Evolutionary conservation across 1,284 basidiomycete genomes (phyloP).

Genomic region (Cutaneotrichosporon dermatis): DNA sequence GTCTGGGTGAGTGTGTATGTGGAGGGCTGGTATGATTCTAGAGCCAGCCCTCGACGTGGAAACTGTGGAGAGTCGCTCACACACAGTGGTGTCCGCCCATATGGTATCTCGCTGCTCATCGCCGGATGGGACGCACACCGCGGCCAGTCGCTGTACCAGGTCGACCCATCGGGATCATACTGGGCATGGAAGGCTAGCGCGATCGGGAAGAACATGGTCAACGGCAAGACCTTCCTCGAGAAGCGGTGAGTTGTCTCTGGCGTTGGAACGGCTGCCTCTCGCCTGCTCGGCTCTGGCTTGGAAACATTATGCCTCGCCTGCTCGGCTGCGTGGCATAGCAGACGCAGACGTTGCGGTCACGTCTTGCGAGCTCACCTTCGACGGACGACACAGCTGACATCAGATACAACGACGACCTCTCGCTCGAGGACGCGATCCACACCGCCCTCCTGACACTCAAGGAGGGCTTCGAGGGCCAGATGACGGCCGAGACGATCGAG

Average conservation of each 20-base stretch:
- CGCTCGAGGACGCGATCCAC: conserved; percentile 97
- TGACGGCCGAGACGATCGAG: conserved; percentile 99
- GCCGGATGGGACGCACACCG: conserved; percentile 92
- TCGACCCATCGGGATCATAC: conserved; percentile 96
- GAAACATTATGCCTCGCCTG: background rate
- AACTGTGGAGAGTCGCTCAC: conserved; percentile 13
- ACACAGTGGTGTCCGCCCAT: conserved; percentile 89
- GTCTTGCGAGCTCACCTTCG: no score
- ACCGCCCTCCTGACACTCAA: conserved; percentile 97
- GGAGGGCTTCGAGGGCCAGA: conserved; percentile 98
- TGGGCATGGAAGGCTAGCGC: conserved; percentile 99
- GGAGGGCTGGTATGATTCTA: no score
- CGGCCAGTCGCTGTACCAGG: conserved; percentile 92
- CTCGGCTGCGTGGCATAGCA: background rate
- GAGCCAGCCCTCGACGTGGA: no score
- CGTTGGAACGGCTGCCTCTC: no score
- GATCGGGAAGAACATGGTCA: conserved; percentile 99
- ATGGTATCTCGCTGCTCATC: conserved; percentile 92
- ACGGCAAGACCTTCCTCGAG: conserved; percentile 98
- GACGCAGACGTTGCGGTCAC: background rate
- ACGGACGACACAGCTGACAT: no score
- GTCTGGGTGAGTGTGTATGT: conserved; percentile 66
- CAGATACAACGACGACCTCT: conserved; percentile 99
- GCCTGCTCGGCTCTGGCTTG: no score
- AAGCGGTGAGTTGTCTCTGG: conserved; percentile 92